These are phyloP conservation scores for Xerophyta viscosa DNA, from an alignment of 106 monocot genomes.

Conservation along the genomic window DNA sequence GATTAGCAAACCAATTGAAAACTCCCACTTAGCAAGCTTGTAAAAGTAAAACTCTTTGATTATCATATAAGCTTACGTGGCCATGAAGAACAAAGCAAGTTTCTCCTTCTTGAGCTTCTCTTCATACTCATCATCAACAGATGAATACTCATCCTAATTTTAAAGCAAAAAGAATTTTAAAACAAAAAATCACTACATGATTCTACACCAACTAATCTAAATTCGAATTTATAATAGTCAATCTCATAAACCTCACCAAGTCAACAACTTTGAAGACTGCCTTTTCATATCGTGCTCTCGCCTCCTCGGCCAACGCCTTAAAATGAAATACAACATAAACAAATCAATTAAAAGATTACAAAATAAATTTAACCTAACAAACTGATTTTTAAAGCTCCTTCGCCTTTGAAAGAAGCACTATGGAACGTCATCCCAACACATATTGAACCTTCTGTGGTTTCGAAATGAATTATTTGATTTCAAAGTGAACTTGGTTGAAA, in stretches of 20 bases:
- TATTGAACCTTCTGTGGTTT: too few species aligned
- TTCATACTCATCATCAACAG: conserved; percentile 86
- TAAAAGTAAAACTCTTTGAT: not conserved
- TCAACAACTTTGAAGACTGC: conserved; percentile 27
- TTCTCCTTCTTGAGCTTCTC: conserved; percentile 86
- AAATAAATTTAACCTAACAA: too few species aligned
- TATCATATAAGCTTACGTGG: conserved; percentile 50
- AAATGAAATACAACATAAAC: not conserved
- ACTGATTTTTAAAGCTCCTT: too few species aligned
- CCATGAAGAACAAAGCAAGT: conserved; percentile 71
- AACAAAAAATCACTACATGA: too few species aligned
- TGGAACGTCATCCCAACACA: too few species aligned
- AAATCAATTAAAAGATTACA: conserved; percentile 3
- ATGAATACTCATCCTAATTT: conserved; percentile 77
- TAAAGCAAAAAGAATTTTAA: not conserved
- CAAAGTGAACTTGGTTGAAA: too few species aligned
- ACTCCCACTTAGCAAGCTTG: too few species aligned
- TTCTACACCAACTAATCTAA: too few species aligned
- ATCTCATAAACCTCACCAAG: conserved; percentile 16
- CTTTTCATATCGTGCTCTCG: conserved; percentile 33
- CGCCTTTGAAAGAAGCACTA: too few species aligned
- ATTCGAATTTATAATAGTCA: too few species aligned
- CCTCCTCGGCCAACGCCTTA: conserved; percentile 34
- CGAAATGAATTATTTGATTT: too few species aligned
- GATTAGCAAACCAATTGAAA: too few species aligned